Base-by-base conservation (phyloP, 164 flowering plant species). In the Liriodendron chinense region DNA sequence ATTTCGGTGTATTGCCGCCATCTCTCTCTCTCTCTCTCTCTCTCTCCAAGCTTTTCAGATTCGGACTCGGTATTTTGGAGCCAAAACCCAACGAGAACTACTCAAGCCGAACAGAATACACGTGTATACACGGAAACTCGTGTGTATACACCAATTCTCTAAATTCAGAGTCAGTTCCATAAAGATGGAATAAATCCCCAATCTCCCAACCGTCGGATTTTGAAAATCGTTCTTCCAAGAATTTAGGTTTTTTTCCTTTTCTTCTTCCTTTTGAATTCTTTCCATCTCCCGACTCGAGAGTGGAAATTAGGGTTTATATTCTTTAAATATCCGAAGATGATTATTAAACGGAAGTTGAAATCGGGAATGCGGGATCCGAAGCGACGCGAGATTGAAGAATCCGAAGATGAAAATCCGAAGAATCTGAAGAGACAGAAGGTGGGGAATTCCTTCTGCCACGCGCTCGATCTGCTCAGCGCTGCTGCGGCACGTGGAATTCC, bases 401-500 rank as follows among this genome's bases (percentile, higher is more conserved):
- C 72, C 6, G 76, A 50, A 13, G 57, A 28, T 18, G 83, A 83
- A 9, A 79, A 76, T 0, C 81, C 72, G 16, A 83, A 74, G 71
- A 68, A 47, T 73, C 68, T 75, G 18, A 85, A 86, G 87, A 84
- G 69, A 22, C 78, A 63, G 61, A 84, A 77, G 76, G 43, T 66
- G 59, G 77, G 68, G 20, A 83, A 76, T 53, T 53, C 59, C 13
- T 12, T 53, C 1, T 86, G 76, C 50, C 86, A 83, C 49, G 87
- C 91, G 12, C 76, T 87, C 61, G 83, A 86, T 74, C 86, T 93
- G 9, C 88, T 88, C 21, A 88, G 94, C 5, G 86, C 85, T 72
- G 86, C 85, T 21, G 89, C 88, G 18, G 89, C 89, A 0, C 87
- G 91, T 1, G 74, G 88, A 61, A 83, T 89, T 77, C 84, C 89